Conservation (phyloP, 2,329 filamentous ascomycete genomes). For the Penicillium olsonii region DNA sequence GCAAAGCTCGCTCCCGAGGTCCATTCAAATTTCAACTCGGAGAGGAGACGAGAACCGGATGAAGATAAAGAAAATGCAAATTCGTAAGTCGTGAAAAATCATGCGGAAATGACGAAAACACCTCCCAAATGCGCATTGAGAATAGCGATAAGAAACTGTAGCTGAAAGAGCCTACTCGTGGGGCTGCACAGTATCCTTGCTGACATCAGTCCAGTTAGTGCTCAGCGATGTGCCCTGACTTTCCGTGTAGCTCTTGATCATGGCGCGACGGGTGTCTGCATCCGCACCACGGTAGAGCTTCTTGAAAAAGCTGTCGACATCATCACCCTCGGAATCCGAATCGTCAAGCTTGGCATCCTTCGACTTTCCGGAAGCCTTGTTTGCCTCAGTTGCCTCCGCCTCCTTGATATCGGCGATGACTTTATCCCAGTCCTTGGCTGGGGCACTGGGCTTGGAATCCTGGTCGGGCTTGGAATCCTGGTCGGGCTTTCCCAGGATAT, state of each 20-base stretch:
- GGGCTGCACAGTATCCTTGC: conserved; percentile 65
- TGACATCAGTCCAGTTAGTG: conserved; percentile 87
- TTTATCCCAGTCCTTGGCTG: conserved; percentile 91
- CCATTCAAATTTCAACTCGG: too few relatives aligned
- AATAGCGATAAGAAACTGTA: conserved; percentile 7
- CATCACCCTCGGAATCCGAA: conserved; percentile 49
- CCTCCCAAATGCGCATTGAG: not conserved
- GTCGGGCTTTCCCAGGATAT: too few relatives aligned
- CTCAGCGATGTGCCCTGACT: conserved; percentile 91
- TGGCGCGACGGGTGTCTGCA: conserved; percentile 81
- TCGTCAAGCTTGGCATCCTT: too few relatives aligned
- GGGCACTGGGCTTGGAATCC: conserved; percentile 60
- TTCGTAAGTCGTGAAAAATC: not conserved
- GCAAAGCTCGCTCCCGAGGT: too few relatives aligned
- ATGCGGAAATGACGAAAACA: too few relatives aligned
- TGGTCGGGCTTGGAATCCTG: too few relatives aligned
- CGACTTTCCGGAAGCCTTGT: conserved; percentile 26
- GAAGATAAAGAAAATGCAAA: too few relatives aligned
- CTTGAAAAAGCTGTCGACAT: conserved; percentile 85
- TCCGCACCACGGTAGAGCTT: conserved; percentile 76
- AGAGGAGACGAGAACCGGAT: not conserved
- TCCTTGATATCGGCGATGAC: conserved; percentile 63
- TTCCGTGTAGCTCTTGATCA: conserved; percentile 97
- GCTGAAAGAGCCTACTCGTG: conserved; percentile 16
- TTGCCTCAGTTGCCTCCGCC: conserved; percentile 44